Conservation (phyloP, 495 filamentous ascomycete genomes). For the Tricharina praecox region DNA sequence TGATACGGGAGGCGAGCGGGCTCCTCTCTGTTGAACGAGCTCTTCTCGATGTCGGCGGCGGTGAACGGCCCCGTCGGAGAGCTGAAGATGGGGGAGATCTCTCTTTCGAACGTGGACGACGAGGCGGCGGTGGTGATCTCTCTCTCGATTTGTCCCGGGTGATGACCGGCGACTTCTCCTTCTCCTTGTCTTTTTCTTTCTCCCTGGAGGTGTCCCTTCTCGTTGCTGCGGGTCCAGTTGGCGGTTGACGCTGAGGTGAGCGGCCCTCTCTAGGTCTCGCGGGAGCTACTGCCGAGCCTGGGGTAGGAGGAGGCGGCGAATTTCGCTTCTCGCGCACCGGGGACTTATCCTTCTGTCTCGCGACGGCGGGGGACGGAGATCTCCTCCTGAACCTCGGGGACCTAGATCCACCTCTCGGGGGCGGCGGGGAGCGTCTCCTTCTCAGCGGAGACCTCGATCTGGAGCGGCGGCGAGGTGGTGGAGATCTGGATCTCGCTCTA, state of each 20-base stretch:
- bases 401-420: conserved; percentile 18
- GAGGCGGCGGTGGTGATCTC: conserved; percentile 1
- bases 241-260: conserved; percentile 6
- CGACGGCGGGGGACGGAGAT: conserved; percentile 1
- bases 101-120: conserved; percentile 13
- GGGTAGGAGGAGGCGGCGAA: conserved; percentile 6
- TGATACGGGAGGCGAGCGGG: conserved; percentile 10
- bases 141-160: not conserved
- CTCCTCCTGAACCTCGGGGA: conserved; percentile 15
- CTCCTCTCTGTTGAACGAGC: conserved; percentile 17
- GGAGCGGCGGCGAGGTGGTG: conserved; percentile 15
- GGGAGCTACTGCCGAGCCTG: too few relatives aligned
- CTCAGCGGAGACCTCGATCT: conserved; percentile 21
- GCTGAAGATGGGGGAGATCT: conserved; percentile 16
- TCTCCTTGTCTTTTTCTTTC: conserved; percentile 14
- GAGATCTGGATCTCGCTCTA: conserved; percentile 18
- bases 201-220: conserved; percentile 21
- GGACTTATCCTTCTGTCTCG: conserved; percentile 7
- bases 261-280: conserved; percentile 20
- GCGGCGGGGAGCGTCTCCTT: conserved; percentile 11
- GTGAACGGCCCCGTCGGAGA: conserved; percentile 10
- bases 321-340: too few relatives aligned
- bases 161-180: not conserved
- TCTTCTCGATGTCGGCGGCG: conserved; percentile 11
- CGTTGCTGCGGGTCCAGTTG: conserved; percentile 10